Conservation (phyloP, 768 basidiomycete genomes). For the Panus rudis region DNA sequence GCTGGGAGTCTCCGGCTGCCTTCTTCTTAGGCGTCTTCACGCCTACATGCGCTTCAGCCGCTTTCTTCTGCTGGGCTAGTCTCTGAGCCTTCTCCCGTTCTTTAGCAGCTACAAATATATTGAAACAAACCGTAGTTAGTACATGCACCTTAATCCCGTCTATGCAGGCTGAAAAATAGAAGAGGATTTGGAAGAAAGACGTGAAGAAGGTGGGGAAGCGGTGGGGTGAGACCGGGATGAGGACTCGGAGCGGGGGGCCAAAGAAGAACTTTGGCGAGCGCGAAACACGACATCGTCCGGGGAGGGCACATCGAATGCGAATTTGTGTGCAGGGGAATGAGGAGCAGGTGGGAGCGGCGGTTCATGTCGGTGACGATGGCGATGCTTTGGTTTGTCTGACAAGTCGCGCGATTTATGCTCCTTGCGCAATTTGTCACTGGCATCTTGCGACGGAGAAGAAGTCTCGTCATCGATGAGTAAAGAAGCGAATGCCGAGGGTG, state of each 20-base stretch:
- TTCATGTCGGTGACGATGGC: constrained; percentile 9
- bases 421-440: constrained; percentile 5
- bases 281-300: constrained; percentile 86
- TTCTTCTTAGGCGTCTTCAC: constrained; percentile 33
- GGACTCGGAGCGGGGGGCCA: constrained; percentile 32
- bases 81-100: constrained; percentile 75
- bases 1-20: constrained; percentile 18
- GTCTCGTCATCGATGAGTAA: constrained; percentile 55
- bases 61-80: constrained; percentile 38
- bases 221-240: constrained; percentile 5
- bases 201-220: constrained; percentile 18
- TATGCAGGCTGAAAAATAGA: constrained; percentile 22
- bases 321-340: constrained; percentile 31
- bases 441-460: not conserved
- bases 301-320: constrained; percentile 77
- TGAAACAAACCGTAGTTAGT: constrained; percentile 24
- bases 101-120: constrained; percentile 54
- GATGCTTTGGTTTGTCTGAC: constrained; percentile 4
- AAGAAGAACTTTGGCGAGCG: constrained; percentile 69
- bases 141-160: constrained; percentile 20
- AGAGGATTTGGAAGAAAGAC: constrained; percentile 25
- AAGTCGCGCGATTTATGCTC: no score
- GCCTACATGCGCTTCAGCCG: constrained; percentile 10
- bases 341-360: constrained; percentile 30
- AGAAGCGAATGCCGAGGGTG: constrained; percentile 52